Conservation (phyloP, 305 asterid genomes). For the Salvia sclarea region DNA sequence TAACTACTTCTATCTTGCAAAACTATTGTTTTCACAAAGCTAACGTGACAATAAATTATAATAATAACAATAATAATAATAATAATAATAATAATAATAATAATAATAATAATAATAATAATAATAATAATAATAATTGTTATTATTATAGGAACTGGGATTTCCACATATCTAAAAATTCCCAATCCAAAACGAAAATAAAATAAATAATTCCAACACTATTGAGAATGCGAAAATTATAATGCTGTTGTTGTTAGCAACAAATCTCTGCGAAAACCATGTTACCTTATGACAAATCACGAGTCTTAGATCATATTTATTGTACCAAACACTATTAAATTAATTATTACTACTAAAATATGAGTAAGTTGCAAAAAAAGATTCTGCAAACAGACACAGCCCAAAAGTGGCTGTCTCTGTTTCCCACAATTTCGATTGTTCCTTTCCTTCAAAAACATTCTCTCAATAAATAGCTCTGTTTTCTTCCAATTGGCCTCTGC, state of each 20-base stretch:
- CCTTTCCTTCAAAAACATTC: slow-evolving; percentile 34
- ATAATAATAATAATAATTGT: too few relatives aligned
- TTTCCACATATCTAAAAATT: background rate
- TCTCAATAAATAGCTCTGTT: background rate
- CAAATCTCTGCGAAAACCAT: background rate
- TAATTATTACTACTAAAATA: too few relatives aligned
- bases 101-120: too few relatives aligned
- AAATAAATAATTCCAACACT: background rate
- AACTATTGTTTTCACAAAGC: too few relatives aligned
- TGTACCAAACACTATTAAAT: too few relatives aligned
- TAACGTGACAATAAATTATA: too few relatives aligned
- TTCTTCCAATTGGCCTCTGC: slow-evolving; percentile 6
- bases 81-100: too few relatives aligned
- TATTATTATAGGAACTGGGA: background rate
- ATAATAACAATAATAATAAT: too few relatives aligned
- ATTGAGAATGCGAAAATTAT: background rate
- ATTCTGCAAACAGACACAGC: slow-evolving; percentile 25
- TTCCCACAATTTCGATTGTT: too few relatives aligned
- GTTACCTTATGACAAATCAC: background rate
- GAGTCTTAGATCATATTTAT: background rate
- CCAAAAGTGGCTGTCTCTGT: slow-evolving; percentile 7
- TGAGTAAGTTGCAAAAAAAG: background rate
- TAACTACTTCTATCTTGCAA: too few relatives aligned
- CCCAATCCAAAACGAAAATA: background rate
- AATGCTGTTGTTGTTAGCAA: slow-evolving; percentile 10